These are phyloP conservation scores for Saururus chinensis DNA, from an alignment of 164 flowering plant species.

Conservation along the genomic window DNA sequence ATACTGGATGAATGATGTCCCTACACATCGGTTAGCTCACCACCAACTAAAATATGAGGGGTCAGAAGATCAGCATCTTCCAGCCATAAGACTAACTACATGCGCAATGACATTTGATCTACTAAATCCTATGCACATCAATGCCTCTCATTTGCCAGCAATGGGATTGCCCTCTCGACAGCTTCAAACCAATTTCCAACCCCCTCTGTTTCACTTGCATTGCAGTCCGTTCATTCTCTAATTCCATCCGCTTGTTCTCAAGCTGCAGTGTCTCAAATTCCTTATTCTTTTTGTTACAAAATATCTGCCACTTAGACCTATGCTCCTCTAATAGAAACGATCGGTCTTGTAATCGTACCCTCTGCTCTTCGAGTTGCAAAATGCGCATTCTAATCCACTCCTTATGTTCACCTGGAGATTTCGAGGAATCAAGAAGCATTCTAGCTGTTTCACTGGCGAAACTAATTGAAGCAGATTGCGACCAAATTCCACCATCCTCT, in stretches of 20 bases:
- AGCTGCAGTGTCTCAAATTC: constrained; percentile 47
- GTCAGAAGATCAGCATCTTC: too few species aligned
- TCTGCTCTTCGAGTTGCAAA: constrained; percentile 31
- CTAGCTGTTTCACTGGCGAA: constrained; percentile 23
- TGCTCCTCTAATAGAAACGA: constrained; percentile 43
- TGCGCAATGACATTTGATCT: too few species aligned
- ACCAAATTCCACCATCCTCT: constrained; percentile 13
- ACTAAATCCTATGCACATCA: too few species aligned
- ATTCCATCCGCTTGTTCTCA: constrained; percentile 43
- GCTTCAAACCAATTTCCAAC: too few species aligned
- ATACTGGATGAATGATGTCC: too few species aligned
- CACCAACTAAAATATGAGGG: too few species aligned
- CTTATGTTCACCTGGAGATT: constrained; percentile 22
- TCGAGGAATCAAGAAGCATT: constrained; percentile 23
- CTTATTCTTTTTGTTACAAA: constrained; percentile 44
- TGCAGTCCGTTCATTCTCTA: constrained; percentile 44
- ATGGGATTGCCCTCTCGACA: too few species aligned
- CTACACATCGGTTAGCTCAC: too few species aligned
- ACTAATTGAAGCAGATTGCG: constrained; percentile 11
- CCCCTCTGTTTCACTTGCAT: too few species aligned
- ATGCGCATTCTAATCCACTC: constrained; percentile 31
- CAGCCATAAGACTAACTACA: too few species aligned
- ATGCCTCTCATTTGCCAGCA: too few species aligned
- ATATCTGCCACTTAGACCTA: constrained; percentile 44
- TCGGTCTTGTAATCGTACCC: constrained; percentile 28